Percentiles rank a stretch among this genome's conserved stretches.
These are phyloP conservation scores for Ceratocystis alfenasii DNA, from an alignment of 2,329 filamentous ascomycete species.

Conservation along the genomic window DNA sequence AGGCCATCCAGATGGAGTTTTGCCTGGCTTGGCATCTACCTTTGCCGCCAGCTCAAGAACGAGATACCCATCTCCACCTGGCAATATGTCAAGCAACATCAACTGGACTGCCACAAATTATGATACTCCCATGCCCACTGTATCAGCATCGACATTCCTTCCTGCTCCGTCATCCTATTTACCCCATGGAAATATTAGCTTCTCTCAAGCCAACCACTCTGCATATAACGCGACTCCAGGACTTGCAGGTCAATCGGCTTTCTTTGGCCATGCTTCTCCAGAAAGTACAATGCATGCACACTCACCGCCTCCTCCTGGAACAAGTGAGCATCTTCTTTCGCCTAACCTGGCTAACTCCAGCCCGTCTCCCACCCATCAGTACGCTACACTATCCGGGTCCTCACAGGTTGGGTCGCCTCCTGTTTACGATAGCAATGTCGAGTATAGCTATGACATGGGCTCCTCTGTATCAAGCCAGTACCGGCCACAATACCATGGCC, in stretches of 20 bases:
- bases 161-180: neutral
- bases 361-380: constrained; percentile 2
- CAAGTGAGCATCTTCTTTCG: neutral
- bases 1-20: neutral
- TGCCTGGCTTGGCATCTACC: neutral
- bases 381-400: constrained; percentile 2
- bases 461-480: constrained; percentile 6
- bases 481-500: neutral
- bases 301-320: neutral
- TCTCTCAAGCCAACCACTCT: constrained; percentile 2
- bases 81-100: neutral
- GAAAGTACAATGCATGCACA: constrained; percentile 2
- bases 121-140: neutral
- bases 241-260: constrained; percentile 6
- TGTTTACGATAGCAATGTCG: neutral
- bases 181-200: neutral
- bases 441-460: constrained; percentile 4
- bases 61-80: neutral
- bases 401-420: constrained; percentile 1
- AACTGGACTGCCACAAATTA: neutral
- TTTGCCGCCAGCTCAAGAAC: neutral
- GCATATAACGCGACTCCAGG: constrained; percentile 1
- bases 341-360: constrained; percentile 3
- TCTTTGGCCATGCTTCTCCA: constrained; percentile 2
- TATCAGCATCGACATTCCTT: neutral